phyloP scores from a whole-genome alignment of 2,329 filamentous ascomycete species.

The Endoconidiophora polonica region DNA sequence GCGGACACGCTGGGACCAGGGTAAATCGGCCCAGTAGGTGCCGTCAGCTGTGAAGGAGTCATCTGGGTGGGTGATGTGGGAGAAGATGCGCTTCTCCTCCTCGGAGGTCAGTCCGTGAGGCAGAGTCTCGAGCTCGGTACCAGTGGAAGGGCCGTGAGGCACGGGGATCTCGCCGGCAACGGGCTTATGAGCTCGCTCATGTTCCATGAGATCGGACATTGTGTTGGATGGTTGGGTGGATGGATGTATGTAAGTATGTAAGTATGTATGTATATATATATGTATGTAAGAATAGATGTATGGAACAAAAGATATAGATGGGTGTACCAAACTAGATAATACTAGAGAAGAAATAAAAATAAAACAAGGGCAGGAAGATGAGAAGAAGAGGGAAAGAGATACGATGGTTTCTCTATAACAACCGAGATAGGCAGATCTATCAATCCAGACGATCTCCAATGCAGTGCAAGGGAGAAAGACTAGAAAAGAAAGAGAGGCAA shows the following conservation, averaged over 20 bases:
- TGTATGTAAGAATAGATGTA: no score
- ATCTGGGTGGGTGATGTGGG: slow-evolving; percentile 67
- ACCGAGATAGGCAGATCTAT: no score
- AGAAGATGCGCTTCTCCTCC: slow-evolving; percentile 47
- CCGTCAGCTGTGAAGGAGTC: slow-evolving; percentile 74
- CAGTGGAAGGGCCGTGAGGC: slow-evolving; percentile 23
- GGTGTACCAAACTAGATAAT: no score
- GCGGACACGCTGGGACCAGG: slow-evolving; percentile 46
- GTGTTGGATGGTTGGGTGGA: no score
- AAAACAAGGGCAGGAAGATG: no score
- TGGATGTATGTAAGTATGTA: no score
- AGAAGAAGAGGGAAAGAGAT: no score
- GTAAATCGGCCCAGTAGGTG: slow-evolving; percentile 84
- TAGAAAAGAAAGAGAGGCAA: neutral
- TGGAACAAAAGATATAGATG: no score
- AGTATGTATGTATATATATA: no score
- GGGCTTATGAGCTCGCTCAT: neutral
- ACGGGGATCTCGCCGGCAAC: neutral
- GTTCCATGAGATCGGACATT: no score
- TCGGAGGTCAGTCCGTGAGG: slow-evolving; percentile 27
- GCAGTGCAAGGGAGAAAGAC: neutral
- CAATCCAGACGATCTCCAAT: neutral
- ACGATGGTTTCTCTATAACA: no score
- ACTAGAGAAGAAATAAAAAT: no score
- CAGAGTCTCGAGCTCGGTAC: slow-evolving; percentile 31